Evolutionary conservation across 2,329 filamentous ascomycete genomes (phyloP).

Genomic region (Fusarium oxysporum): DNA sequence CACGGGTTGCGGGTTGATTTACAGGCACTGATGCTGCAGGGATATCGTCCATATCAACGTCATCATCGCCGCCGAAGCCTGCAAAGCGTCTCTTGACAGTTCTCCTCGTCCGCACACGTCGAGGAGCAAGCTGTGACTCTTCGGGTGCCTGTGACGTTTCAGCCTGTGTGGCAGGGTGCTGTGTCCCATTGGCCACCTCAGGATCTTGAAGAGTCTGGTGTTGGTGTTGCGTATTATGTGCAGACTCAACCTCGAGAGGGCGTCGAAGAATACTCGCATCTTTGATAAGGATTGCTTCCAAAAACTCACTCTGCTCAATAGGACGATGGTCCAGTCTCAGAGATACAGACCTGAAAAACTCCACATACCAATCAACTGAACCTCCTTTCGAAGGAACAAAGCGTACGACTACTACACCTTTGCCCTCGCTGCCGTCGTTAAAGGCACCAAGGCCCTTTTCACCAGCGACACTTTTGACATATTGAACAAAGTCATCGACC

Average conservation of each 20-base stretch:
- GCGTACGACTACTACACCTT: conserved; percentile 82
- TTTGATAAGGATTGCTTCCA: conserved; percentile 87
- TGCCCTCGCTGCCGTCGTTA: conserved; percentile 71
- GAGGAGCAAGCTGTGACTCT: conserved; percentile 40
- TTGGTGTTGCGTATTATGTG: conserved; percentile 38
- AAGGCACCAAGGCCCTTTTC: conserved; percentile 77
- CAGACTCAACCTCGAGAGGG: conserved; percentile 66
- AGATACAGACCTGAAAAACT: conserved; percentile 77
- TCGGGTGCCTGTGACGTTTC: conserved; percentile 29
- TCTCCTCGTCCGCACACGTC: conserved; percentile 49
- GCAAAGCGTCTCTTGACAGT: conserved; percentile 72
- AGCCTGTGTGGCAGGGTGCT: conserved; percentile 16
- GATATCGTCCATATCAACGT: conserved; percentile 51
- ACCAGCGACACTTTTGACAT: conserved; percentile 79
- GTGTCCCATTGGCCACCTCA: conserved; percentile 3
- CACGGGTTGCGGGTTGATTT: neutral
- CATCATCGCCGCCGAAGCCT: conserved; percentile 70
- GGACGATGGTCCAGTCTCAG: conserved; percentile 81
- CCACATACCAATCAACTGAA: conserved; percentile 72
- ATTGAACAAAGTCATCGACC: conserved; percentile 80
- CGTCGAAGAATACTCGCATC: conserved; percentile 79
- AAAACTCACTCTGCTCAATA: conserved; percentile 89
- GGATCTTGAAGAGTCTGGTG: conserved; percentile 10
- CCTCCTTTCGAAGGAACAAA: conserved; percentile 70
- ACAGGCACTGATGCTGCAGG: conserved; percentile 12